Conservation (phyloP, 495 filamentous ascomycete species). For the Chaetomium tenue region DNA sequence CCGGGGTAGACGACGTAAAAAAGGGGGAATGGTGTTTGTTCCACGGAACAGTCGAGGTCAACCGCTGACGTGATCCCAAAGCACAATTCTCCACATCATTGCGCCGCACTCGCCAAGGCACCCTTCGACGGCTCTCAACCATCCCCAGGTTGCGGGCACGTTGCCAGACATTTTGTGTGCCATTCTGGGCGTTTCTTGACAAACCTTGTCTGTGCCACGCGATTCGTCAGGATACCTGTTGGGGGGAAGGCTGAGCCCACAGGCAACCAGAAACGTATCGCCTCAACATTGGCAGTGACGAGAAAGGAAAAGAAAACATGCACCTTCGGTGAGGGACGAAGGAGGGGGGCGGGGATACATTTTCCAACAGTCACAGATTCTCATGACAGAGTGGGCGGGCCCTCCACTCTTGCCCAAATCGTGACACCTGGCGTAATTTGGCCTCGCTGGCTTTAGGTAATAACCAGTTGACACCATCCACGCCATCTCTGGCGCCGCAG, state of each 20-base stretch:
- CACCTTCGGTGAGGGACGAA: slow-evolving; percentile 19
- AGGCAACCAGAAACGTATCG: slow-evolving; percentile 21
- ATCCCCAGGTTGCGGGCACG: not conserved
- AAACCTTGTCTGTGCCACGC: slow-evolving; percentile 15
- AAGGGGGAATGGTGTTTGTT: slow-evolving; percentile 4
- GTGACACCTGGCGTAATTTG: slow-evolving; percentile 15
- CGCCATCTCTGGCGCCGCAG: slow-evolving; percentile 23
- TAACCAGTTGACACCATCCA: slow-evolving; percentile 20
- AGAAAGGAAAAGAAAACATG: not conserved
- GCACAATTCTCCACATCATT: slow-evolving; percentile 16
- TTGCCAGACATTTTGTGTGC: slow-evolving; percentile 14
- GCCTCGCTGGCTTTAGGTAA: not conserved
- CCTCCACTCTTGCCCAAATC: not conserved
- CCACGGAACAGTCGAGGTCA: slow-evolving; percentile 12
- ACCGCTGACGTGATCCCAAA: slow-evolving; percentile 32
- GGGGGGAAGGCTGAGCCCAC: slow-evolving; percentile 30
- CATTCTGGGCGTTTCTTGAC: slow-evolving; percentile 5
- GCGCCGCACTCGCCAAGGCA: not conserved
- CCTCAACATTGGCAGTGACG: slow-evolving; percentile 15
- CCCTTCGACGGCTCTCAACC: not conserved
- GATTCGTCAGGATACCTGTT: slow-evolving; percentile 20
- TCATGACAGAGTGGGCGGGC: not conserved
- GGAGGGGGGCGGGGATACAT: not conserved
- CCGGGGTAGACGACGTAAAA: slow-evolving; percentile 6
- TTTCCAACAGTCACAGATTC: slow-evolving; percentile 12